Evolutionary conservation across 2,329 filamentous ascomycete species (phyloP).

Genomic region (Ophioceras dolichostomum): DNA sequence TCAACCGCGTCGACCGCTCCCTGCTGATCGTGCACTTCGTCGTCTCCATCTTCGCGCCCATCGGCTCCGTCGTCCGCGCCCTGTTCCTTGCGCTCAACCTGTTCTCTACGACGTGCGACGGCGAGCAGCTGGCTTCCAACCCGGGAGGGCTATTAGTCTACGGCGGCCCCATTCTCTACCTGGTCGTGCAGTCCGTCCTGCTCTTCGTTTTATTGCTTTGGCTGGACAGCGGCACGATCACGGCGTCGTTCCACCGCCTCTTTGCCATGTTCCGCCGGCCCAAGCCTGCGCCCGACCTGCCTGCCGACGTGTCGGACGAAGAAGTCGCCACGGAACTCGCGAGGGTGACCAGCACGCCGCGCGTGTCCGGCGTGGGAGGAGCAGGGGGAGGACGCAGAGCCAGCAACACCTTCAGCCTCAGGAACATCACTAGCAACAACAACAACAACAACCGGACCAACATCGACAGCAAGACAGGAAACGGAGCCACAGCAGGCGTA

Average conservation of each 20-base stretch:
- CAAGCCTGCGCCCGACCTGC: conserved; percentile 5
- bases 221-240: conserved; percentile 63
- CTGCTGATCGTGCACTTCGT: conserved; percentile 64
- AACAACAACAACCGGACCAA: not conserved
- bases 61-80: conserved; percentile 61
- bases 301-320: conserved; percentile 26
- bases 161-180: conserved; percentile 74
- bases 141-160: conserved; percentile 63
- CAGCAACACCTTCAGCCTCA: not conserved
- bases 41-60: conserved; percentile 61
- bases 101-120: conserved; percentile 68
- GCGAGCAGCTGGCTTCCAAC: conserved; percentile 48
- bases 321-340: conserved; percentile 54
- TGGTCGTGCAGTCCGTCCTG: conserved; percentile 59
- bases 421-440: not conserved
- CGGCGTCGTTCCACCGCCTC: conserved; percentile 36
- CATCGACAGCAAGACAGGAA: not conserved
- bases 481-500: too few species aligned
- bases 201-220: conserved; percentile 65
- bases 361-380: too few species aligned
- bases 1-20: conserved; percentile 53
- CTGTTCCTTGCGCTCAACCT: conserved; percentile 71
- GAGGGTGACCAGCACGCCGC: conserved; percentile 46
- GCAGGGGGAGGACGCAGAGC: conserved; percentile 7
- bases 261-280: conserved; percentile 19